Conservation (phyloP, 805 yeast genomes). For the Myxozyma neotropica region DNA sequence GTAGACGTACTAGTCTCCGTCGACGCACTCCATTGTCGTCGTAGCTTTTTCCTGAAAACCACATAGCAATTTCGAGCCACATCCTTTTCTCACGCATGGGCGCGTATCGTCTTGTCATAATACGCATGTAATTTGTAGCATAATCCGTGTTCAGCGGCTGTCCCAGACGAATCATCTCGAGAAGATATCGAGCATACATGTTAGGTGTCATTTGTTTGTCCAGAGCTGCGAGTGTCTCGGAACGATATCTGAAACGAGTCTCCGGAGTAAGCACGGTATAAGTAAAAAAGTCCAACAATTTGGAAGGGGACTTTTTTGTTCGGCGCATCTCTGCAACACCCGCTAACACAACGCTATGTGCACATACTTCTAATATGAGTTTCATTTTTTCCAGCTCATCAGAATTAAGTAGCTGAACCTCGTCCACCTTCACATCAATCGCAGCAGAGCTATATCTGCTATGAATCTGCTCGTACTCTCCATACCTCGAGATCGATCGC, state of each 20-base stretch:
- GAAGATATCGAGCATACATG: slow-evolving; percentile 1
- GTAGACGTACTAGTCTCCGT: too few relatives aligned
- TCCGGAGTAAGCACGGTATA: background rate
- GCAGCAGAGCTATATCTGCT: too few relatives aligned
- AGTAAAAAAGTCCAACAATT: background rate
- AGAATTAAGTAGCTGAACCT: too few relatives aligned
- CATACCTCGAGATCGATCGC: background rate
- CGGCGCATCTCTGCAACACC: background rate
- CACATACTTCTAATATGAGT: background rate
- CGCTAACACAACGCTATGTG: background rate
- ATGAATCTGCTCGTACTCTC: background rate
- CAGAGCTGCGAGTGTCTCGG: background rate
- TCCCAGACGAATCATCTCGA: slow-evolving; percentile 12
- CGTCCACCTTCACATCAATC: too few relatives aligned
- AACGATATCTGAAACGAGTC: background rate
- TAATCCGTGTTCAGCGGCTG: slow-evolving; percentile 5
- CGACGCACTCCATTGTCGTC: background rate
- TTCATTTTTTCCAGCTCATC: background rate
- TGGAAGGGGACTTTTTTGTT: background rate
- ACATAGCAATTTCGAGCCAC: background rate
- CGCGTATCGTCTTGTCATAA: background rate
- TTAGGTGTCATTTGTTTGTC: background rate
- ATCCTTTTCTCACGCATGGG: background rate
- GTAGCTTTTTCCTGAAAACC: background rate
- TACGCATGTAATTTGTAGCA: background rate